Percentiles rank a stretch among this genome's conserved stretches.
Evolutionary conservation across 352 stramenopile species (phyloP).

Genomic region (Phytopythium ostracodes): DNA sequence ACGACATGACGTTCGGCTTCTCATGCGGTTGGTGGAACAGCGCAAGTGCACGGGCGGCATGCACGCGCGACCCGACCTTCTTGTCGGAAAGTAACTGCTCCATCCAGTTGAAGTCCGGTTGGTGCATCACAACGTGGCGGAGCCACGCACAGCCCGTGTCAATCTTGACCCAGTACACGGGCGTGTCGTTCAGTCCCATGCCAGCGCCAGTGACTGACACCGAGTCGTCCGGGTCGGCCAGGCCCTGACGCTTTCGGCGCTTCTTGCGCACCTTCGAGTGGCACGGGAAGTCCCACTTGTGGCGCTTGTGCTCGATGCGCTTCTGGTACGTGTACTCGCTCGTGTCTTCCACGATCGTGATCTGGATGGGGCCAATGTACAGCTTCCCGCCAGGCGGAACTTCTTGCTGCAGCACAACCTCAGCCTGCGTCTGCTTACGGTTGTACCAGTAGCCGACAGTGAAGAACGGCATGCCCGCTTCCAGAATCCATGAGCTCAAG

Average conservation of each 20-base stretch:
- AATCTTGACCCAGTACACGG: constrained; percentile 86
- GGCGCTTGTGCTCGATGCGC: constrained; percentile 76
- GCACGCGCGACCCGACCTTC: constrained; percentile 76
- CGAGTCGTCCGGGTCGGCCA: constrained; percentile 74
- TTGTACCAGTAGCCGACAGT: constrained; percentile 89
- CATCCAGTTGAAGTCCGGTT: constrained; percentile 89
- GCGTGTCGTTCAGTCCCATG: constrained; percentile 85
- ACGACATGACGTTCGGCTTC: constrained; percentile 86
- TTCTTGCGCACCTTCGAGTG: constrained; percentile 88
- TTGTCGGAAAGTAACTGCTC: constrained; percentile 82
- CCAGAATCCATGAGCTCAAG: constrained; percentile 76
- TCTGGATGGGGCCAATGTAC: constrained; percentile 75
- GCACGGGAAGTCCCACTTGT: constrained; percentile 86
- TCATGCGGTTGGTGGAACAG: constrained; percentile 80
- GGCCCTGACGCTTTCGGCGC: constrained; percentile 73
- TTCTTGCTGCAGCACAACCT: constrained; percentile 82
- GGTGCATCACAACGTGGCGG: constrained; percentile 81
- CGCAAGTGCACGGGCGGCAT: constrained; percentile 67
- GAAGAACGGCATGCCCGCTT: constrained; percentile 82
- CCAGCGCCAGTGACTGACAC: constrained; percentile 69
- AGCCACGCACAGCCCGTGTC: constrained; percentile 76
- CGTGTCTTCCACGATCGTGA: constrained; percentile 85
- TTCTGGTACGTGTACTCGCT: constrained; percentile 81
- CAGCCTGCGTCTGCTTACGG: constrained; percentile 81
- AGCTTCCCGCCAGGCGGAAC: constrained; percentile 75